phyloP scores from a whole-genome alignment of 768 basidiomycete genomes.

The Glaciozyma antarctica region DNA sequence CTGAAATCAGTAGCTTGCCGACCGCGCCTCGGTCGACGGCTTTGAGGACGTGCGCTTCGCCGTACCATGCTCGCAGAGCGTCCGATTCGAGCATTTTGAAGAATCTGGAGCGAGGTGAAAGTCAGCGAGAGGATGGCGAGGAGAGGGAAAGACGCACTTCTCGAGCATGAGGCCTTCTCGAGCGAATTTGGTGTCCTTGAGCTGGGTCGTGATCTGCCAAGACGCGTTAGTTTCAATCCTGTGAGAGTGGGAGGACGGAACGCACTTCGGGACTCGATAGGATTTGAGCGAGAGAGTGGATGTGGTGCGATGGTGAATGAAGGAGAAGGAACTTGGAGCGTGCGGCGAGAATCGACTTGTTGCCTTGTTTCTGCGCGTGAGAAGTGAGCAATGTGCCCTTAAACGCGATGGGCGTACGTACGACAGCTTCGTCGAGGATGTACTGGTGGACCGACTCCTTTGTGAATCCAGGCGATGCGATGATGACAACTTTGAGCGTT shows the following conservation, averaged over 20 bases:
- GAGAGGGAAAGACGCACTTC: slow-evolving; percentile 47
- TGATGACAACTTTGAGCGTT: slow-evolving; percentile 77
- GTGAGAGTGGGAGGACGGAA: not conserved
- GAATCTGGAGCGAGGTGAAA: slow-evolving; percentile 52
- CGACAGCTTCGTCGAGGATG: slow-evolving; percentile 67
- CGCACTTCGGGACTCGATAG: slow-evolving; percentile 84
- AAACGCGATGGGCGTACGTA: slow-evolving; percentile 5
- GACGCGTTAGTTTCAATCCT: too few species aligned
- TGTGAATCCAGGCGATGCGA: slow-evolving; percentile 95
- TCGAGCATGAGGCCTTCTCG: slow-evolving; percentile 84
- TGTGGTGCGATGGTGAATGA: slow-evolving; percentile 84
- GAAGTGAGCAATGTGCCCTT: not conserved
- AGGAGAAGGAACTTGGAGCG: slow-evolving; percentile 81
- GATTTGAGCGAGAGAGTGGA: slow-evolving; percentile 89
- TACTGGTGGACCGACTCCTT: slow-evolving; percentile 77
- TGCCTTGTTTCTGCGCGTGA: slow-evolving; percentile 49
- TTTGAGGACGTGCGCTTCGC: slow-evolving; percentile 81
- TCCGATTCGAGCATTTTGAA: slow-evolving; percentile 94
- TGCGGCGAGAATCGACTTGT: slow-evolving; percentile 69
- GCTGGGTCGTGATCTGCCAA: slow-evolving; percentile 56
- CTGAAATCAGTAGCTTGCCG: slow-evolving; percentile 87
- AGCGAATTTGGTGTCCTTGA: slow-evolving; percentile 95
- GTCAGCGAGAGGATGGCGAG: not conserved
- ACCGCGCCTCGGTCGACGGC: slow-evolving; percentile 90
- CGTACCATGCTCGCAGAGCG: slow-evolving; percentile 97